Evolutionary conservation across 495 filamentous ascomycete species (phyloP).

Genomic region (Neurospora cerealis): DNA sequence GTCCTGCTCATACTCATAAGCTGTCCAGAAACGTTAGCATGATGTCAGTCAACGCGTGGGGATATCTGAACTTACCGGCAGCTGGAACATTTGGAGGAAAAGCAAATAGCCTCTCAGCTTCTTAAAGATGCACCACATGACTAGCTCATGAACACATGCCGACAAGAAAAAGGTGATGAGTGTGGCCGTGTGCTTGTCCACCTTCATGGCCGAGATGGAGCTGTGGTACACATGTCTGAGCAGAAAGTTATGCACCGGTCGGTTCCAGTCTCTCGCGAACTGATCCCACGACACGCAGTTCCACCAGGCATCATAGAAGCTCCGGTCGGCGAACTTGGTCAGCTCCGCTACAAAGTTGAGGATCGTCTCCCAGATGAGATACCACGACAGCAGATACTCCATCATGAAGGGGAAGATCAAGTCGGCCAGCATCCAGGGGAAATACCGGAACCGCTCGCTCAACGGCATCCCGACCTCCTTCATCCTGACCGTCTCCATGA

Average conservation of each 20-base stretch:
- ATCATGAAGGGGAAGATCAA: slow-evolving; percentile 67
- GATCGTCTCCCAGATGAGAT: slow-evolving; percentile 73
- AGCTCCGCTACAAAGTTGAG: slow-evolving; percentile 67
- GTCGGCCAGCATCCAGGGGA: slow-evolving; percentile 60
- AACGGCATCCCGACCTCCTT: slow-evolving; percentile 51
- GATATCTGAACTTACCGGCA: slow-evolving; percentile 34
- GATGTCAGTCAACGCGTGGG: background rate
- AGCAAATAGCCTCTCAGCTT: slow-evolving; percentile 66
- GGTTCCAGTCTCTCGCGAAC: slow-evolving; percentile 68
- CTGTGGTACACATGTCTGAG: slow-evolving; percentile 67
- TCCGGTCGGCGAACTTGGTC: slow-evolving; percentile 64
- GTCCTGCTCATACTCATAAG: slow-evolving; percentile 54
- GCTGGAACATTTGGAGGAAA: slow-evolving; percentile 57
- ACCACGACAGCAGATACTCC: slow-evolving; percentile 62
- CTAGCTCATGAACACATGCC: slow-evolving; percentile 60
- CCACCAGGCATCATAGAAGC: slow-evolving; percentile 71
- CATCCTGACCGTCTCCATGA: slow-evolving; percentile 53
- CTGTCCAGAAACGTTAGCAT: slow-evolving; percentile 7
- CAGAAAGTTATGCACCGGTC: slow-evolving; percentile 59
- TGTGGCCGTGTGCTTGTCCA: slow-evolving; percentile 59
- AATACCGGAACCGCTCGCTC: slow-evolving; percentile 48
- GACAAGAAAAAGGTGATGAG: slow-evolving; percentile 63
- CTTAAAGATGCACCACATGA: slow-evolving; percentile 72
- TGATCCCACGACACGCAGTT: slow-evolving; percentile 53
- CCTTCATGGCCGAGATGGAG: slow-evolving; percentile 57